These are phyloP conservation scores for Moniliophthora roreri DNA, from an alignment of 1,284 basidiomycete genomes.

Conservation along the genomic window DNA sequence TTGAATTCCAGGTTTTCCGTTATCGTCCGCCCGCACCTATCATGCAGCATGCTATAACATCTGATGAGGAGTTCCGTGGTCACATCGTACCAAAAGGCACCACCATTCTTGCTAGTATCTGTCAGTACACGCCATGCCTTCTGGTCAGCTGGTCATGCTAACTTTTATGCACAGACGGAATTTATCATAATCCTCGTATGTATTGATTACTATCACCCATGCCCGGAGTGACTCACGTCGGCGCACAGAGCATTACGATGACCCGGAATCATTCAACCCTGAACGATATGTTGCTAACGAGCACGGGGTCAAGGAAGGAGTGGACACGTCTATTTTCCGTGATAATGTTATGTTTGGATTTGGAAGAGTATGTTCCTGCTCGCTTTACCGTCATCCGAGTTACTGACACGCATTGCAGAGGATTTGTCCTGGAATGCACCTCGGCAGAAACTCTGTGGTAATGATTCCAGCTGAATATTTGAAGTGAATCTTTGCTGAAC, in stretches of 20 bases:
- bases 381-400: neutral
- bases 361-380: constrained; percentile 16
- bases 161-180: constrained; percentile 11
- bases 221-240: neutral
- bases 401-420: constrained; percentile 12
- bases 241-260: constrained; percentile 16
- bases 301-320: constrained; percentile 17
- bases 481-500: too few relatives aligned
- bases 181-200: constrained; percentile 20
- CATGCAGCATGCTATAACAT: constrained; percentile 15
- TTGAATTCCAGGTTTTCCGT: constrained; percentile 18
- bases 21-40: constrained; percentile 21
- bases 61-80: constrained; percentile 14
- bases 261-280: constrained; percentile 20
- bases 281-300: constrained; percentile 17
- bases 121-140: constrained; percentile 7
- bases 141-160: neutral
- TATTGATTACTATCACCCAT: neutral
- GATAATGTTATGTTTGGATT: constrained; percentile 16
- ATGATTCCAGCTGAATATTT: too few relatives aligned
- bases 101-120: constrained; percentile 19
- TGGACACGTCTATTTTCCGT: constrained; percentile 13
- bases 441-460: constrained; percentile 25
- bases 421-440: constrained; percentile 29
- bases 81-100: constrained; percentile 19